Conservation (phyloP, 2,329 filamentous ascomycete species). For the Scedosporium minutisporum region DNA sequence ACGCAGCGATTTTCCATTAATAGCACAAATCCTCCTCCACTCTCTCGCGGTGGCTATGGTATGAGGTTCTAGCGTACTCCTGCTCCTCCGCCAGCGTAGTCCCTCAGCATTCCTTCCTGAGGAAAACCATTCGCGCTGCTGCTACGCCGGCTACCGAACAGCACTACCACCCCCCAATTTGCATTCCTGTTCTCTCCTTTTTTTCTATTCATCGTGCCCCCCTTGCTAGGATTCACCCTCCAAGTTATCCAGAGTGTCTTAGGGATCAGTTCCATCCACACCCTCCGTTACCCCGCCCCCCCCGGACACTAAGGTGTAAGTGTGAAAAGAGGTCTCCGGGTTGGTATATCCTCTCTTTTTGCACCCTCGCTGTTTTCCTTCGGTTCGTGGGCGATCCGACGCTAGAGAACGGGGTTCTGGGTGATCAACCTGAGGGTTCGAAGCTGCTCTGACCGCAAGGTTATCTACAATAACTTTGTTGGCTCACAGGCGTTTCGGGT, state of each 20-base stretch:
- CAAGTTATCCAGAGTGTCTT: neutral
- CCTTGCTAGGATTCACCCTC: neutral
- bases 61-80: neutral
- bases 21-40: neutral
- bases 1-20: neutral
- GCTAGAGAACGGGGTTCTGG: neutral
- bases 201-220: neutral
- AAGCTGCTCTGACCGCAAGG: slow-evolving; percentile 1
- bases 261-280: neutral
- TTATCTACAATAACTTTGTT: slow-evolving; percentile 3
- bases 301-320: neutral
- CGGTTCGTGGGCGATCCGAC: slow-evolving; percentile 7
- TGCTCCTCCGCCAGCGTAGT: neutral
- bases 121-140: no score
- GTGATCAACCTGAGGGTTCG: slow-evolving; percentile 5
- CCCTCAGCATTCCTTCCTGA: neutral
- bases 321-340: neutral
- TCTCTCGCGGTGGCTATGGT: neutral
- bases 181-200: neutral
- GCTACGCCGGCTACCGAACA: no score
- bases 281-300: neutral
- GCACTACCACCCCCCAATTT: neutral
- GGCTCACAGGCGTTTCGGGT: slow-evolving; percentile 9
- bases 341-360: neutral
- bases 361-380: neutral